Conservation (phyloP, 2,329 filamentous ascomycete species). For the Colletotrichum sp. region DNA sequence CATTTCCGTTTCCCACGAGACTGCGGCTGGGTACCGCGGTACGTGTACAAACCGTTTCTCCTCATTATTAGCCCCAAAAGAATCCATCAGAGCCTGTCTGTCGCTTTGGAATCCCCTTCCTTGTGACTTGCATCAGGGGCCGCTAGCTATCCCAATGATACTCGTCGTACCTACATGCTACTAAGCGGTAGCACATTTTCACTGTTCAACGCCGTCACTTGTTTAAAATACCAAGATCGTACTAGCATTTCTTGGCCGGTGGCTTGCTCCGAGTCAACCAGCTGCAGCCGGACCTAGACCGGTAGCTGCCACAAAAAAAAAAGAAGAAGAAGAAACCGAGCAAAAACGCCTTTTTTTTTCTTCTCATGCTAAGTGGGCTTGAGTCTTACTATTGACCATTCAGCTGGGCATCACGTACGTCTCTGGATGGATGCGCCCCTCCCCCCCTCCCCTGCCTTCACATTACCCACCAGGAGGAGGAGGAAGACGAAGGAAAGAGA, state of each 20-base stretch:
- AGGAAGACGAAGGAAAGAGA: background rate
- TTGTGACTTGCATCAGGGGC: background rate
- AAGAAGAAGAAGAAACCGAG: background rate
- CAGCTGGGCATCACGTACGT: background rate
- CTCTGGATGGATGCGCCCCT: background rate
- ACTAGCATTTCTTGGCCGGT: background rate
- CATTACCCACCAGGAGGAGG: background rate
- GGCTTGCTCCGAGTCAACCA: background rate
- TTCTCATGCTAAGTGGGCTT: background rate
- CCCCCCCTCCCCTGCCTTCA: background rate
- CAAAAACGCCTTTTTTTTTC: background rate
- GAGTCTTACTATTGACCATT: background rate
- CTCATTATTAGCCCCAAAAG: background rate
- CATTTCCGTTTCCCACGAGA: background rate
- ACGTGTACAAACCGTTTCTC: conserved; percentile 1
- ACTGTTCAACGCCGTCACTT: background rate
- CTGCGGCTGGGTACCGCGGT: background rate
- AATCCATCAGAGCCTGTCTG: background rate
- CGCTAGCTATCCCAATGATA: background rate
- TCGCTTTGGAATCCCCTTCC: background rate
- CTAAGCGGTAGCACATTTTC: background rate
- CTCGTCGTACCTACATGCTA: background rate
- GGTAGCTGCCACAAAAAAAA: background rate
- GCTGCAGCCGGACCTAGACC: background rate
- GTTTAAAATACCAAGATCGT: background rate